Evolutionary conservation across 2,329 filamentous ascomycete species (phyloP).

Genomic region (Chrysoporthe austroafricana): DNA sequence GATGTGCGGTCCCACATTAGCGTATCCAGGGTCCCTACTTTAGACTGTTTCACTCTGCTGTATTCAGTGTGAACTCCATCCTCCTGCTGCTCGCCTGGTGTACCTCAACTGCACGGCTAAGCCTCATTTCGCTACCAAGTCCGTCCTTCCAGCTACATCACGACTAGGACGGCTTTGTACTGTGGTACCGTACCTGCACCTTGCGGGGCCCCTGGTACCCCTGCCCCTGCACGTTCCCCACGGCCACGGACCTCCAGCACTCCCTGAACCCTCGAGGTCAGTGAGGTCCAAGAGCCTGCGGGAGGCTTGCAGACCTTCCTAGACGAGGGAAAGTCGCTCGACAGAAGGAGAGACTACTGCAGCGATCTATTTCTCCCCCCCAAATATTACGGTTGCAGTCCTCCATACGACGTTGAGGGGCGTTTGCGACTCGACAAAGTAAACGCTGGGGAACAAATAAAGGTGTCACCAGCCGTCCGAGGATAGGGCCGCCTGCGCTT

Average conservation of each 20-base stretch:
- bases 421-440: not conserved
- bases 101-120: slow-evolving; percentile 21
- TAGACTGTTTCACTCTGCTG: slow-evolving; percentile 17
- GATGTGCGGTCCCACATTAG: slow-evolving; percentile 4
- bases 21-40: not conserved
- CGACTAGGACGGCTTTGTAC: slow-evolving; percentile 4
- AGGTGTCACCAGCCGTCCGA: slow-evolving; percentile 12
- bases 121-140: slow-evolving; percentile 12
- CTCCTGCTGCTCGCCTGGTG: slow-evolving; percentile 16
- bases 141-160: slow-evolving; percentile 11
- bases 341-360: slow-evolving; percentile 19
- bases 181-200: slow-evolving; percentile 4
- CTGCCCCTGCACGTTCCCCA: not conserved
- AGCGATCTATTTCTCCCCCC: slow-evolving; percentile 10
- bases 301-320: slow-evolving; percentile 21
- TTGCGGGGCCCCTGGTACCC: slow-evolving; percentile 1
- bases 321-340: slow-evolving; percentile 16
- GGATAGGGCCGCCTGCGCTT: slow-evolving; percentile 14
- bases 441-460: not conserved
- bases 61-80: slow-evolving; percentile 9
- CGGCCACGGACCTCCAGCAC: not conserved
- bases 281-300: slow-evolving; percentile 1
- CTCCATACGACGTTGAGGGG: slow-evolving; percentile 7
- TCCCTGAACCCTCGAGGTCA: not conserved
- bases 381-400: slow-evolving; percentile 14